Evolutionary conservation across 2,329 filamentous ascomycete species (phyloP), one percentile per base, ranked within the genome.

Genomic region (Juglanconis oblonga): DNA sequence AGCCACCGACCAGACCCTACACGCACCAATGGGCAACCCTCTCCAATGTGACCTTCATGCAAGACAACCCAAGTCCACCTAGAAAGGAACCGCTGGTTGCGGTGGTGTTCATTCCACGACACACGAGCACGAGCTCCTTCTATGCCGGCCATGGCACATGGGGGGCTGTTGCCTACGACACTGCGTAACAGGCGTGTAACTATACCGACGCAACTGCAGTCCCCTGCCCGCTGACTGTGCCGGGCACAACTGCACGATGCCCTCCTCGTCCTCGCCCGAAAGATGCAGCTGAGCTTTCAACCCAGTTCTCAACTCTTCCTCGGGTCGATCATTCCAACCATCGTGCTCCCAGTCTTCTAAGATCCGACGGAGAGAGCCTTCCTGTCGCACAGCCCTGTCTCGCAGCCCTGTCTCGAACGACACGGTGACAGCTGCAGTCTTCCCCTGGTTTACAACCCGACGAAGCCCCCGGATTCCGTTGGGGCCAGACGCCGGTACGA

Each of bases 41-140:
- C 49, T 52, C 60, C 51, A 44, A 48, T 49, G 48, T 62, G 59
- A 55, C 48, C 45, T n/a, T 59, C 52, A 52, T 56, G 60, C 60
- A 62, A 42, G 54, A 52, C 56, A 47, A 52, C 4, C 52, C 50
- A 24, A 62, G 52, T 42, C 52, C 57, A 50, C 49, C 52, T 42
- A 57, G 47, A 47, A 52, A 38, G 53, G 48, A 40, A 55, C 36
- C 29, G 31, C 55, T 42, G 45, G 52, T 5, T 45, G 54, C 32
- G 42, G 44, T 40, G 48, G 49, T 59, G 38, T 24, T 52, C 42
- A 55, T 49, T 36, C 14, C 55, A 53, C 49, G 50, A 55, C 49
- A 54, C 51, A 35, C 17, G 17, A 13, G 35, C 56, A 55, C 59
- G 49, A 58, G 51, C 36, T 47, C 36, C 33, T 55, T 40, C 44